Percentiles rank a stretch among this genome's conserved stretches.
These are phyloP conservation scores for Collariella sp. DNA, from an alignment of 495 filamentous ascomycete genomes.

Conservation along the genomic window DNA sequence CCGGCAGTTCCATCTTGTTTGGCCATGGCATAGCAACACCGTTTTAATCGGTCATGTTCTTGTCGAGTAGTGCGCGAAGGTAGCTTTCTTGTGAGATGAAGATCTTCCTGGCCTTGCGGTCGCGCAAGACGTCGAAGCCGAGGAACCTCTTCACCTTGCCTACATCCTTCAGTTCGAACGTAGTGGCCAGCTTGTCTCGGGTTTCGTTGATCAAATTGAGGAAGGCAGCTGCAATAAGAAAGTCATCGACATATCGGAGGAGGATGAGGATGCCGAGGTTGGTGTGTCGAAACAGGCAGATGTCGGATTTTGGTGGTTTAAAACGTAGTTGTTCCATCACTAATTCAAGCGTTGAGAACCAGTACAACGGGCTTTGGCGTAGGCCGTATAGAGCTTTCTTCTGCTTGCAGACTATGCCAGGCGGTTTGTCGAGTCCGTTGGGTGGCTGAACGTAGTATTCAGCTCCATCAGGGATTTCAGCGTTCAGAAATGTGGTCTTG, in stretches of 20 bases:
- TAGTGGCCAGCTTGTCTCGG: neutral
- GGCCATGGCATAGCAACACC: neutral
- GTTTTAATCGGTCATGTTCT: neutral
- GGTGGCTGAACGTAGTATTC: neutral
- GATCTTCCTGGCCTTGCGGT: neutral
- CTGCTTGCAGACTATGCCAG: neutral
- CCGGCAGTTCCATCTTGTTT: neutral
- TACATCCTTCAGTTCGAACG: neutral
- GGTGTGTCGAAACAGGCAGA: neutral
- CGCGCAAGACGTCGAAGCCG: neutral
- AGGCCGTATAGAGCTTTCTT: no score
- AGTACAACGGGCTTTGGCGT: slow-evolving; percentile 4
- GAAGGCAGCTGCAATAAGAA: neutral
- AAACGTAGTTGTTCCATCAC: slow-evolving; percentile 1
- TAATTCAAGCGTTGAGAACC: neutral
- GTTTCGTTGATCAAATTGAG: neutral
- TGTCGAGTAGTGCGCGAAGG: neutral
- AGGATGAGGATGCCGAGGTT: neutral
- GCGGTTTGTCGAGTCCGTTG: neutral
- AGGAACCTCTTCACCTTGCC: neutral
- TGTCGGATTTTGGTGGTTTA: neutral
- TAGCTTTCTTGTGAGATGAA: neutral
- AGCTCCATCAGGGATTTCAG: neutral
- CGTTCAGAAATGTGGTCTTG: neutral
- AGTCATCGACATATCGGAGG: slow-evolving; percentile 7